Base-by-base conservation (phyloP, 257 asterid species). In the Prunella vulgaris region DNA sequence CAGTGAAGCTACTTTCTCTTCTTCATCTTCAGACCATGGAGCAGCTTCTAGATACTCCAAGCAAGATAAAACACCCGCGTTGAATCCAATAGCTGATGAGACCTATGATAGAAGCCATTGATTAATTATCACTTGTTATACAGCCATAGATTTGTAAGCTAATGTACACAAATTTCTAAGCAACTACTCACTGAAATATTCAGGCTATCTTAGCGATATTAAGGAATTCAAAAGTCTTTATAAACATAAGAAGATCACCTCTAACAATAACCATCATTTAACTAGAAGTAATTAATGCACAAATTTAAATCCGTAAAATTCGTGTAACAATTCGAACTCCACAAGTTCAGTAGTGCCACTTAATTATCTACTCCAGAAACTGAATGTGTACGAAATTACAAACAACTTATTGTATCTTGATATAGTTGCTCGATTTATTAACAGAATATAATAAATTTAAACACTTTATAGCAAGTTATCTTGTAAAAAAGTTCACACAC, bases 1-100 rank as follows among this genome's bases (percentile, higher is more conserved):
- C 7, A 91, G 76, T 2, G 95, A 82, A 60, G 97, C 86, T 35
- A 89, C 95, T 76, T 91, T 87, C 73, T 89, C 92, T 72, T 91
- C 97, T 70, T 91, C 97, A 15, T 91, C 95, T 78, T 91, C 96
- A 5, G 93, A 82, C 97, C 97, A 91, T 5, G 97, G 97, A 64
- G 96, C 93, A 21, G 96, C 96, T 80, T 91, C 97, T 66, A 91
- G 82, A 81, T 81, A 91, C 81, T 90, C 97, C 82, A 90, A 79
- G 78, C 96, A 90, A 12, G 91, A 83, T 37, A 84, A 69, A 8
- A 91, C 95, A 5, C 97, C 97, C 1, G 92, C 97, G 61, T 91
- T 93, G 59, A 91, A 91, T 54, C 96, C 97, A 67, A 91, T 91
- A 40, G 97, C 96, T 0, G 97, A 86, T 1, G 96, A 87, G 63